These are phyloP conservation scores for Tolypocladium nubicola DNA, from an alignment of 2,329 filamentous ascomycete species.

Conservation along the genomic window DNA sequence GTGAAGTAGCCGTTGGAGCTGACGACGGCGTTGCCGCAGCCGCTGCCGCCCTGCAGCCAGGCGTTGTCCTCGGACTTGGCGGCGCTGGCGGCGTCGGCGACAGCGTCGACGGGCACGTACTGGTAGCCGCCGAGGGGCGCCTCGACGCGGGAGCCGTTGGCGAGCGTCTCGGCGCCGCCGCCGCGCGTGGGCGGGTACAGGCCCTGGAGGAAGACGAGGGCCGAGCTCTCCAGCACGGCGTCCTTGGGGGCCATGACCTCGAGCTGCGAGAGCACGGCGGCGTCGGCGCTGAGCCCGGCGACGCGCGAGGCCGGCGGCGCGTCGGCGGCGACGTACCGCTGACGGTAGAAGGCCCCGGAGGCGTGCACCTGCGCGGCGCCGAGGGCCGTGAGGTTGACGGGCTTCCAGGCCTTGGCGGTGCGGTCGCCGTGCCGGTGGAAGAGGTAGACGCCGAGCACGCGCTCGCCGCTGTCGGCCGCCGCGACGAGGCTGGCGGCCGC, in stretches of 20 bases:
- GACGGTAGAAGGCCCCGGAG: conserved; percentile 65
- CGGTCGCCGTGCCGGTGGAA: conserved; percentile 88
- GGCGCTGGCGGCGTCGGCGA: conserved; percentile 42
- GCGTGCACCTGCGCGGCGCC: conserved; percentile 66
- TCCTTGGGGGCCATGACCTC: conserved; percentile 62
- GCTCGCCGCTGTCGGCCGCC: conserved; percentile 43
- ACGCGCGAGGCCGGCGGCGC: conserved; percentile 48
- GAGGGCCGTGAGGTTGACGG: conserved; percentile 65
- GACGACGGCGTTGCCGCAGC: conserved; percentile 43
- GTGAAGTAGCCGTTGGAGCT: conserved; percentile 45
- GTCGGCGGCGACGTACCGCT: conserved; percentile 57
- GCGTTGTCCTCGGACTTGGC: conserved; percentile 43
- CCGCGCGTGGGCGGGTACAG: conserved; percentile 66
- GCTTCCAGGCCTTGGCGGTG: conserved; percentile 63
- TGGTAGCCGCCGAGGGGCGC: conserved; percentile 73
- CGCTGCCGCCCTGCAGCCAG: conserved; percentile 49
- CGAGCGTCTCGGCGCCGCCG: conserved; percentile 53
- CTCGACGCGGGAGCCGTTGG: conserved; percentile 56
- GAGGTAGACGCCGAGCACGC: conserved; percentile 71
- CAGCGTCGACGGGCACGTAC: conserved; percentile 62
- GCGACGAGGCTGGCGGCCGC: conserved; percentile 12
- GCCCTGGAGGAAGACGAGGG: conserved; percentile 70
- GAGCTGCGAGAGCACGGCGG: conserved; percentile 61
- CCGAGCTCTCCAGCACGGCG: conserved; percentile 70
- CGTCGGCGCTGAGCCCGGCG: conserved; percentile 51